Evolutionary conservation across 768 basidiomycete genomes (phyloP), one percentile per base, ranked within the genome.

Genomic region (Cyclocybe cylindracea): DNA sequence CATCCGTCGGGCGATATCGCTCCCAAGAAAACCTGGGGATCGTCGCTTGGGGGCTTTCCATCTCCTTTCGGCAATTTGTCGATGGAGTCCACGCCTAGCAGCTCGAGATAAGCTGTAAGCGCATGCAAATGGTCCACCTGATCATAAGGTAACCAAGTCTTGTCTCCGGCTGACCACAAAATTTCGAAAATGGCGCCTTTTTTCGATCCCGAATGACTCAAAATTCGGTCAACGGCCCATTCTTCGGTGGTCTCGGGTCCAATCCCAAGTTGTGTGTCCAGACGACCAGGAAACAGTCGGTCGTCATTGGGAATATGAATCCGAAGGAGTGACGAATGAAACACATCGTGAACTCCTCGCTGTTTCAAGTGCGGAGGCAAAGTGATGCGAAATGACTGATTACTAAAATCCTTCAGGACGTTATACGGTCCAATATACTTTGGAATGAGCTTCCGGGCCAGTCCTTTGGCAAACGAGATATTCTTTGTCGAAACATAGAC

Each of bases 271-370:
- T 64, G 59, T 0, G 53, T 24, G 4, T 59, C 52, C 10, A 61
- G 40, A 0, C 71, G 62, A 0, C 60, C 58, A 1, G 74, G 73
- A 51, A n/a, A n/a, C n/a, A n/a, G n/a, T n/a, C n/a, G n/a, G n/a
- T n/a, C n/a, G n/a, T n/a, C n/a, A n/a, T n/a, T n/a, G n/a, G n/a
- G n/a, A n/a, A n/a, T n/a, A n/a, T n/a, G n/a, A n/a, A n/a, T n/a
- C n/a, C n/a, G n/a, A n/a, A n/a, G n/a, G n/a, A n/a, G n/a, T n/a
- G n/a, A n/a, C n/a, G n/a, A n/a, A n/a, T n/a, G n/a, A n/a, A n/a
- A n/a, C n/a, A n/a, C n/a, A n/a, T n/a, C n/a, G n/a, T n/a, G n/a
- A n/a, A n/a, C n/a, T n/a, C n/a, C 65, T 14, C 48, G 19, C 6
- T 56, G 66, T 33, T 60, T 61, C 1, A 70, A 51, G 32, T 33